phyloP scores from a whole-genome alignment of 106 monocot genomes.

The Apostasia shenzhenica region DNA sequence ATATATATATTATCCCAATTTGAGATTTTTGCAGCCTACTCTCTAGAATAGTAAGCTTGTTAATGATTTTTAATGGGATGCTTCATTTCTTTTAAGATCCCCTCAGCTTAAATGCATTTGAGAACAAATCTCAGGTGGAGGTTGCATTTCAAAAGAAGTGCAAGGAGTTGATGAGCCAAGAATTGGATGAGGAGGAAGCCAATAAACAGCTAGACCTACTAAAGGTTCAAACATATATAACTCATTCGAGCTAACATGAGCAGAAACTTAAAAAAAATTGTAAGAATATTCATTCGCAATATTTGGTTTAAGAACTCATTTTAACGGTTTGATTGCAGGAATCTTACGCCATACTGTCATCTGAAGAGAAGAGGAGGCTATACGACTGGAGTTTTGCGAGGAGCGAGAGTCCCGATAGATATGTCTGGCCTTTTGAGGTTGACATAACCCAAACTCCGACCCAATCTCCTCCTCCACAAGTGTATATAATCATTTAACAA shows the following conservation, averaged over 20 bases:
- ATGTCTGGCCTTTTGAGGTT: conserved; percentile 80
- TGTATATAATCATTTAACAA: conserved; percentile 12
- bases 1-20: too few relatives aligned
- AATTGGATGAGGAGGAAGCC: conserved; percentile 50
- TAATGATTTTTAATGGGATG: too few relatives aligned
- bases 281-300: too few relatives aligned
- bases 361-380: conserved; percentile 80
- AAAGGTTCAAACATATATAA: conserved; percentile 39
- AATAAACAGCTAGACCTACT: conserved; percentile 39
- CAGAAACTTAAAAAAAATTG: too few relatives aligned
- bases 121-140: conserved; percentile 29
- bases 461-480: conserved; percentile 44
- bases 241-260: too few relatives aligned
- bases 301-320: not conserved
- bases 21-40: too few relatives aligned
- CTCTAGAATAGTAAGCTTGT: too few relatives aligned
- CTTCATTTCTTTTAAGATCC: too few relatives aligned
- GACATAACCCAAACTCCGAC: conserved; percentile 52
- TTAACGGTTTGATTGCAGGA: conserved; percentile 31
- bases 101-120: not conserved
- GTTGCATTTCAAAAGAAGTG: conserved; percentile 59
- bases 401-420: conserved; percentile 68
- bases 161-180: conserved; percentile 54
- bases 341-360: conserved; percentile 73
- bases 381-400: conserved; percentile 92